Base-by-base conservation (phyloP, 75 land plant species). In the Gnetum montanum region DNA sequence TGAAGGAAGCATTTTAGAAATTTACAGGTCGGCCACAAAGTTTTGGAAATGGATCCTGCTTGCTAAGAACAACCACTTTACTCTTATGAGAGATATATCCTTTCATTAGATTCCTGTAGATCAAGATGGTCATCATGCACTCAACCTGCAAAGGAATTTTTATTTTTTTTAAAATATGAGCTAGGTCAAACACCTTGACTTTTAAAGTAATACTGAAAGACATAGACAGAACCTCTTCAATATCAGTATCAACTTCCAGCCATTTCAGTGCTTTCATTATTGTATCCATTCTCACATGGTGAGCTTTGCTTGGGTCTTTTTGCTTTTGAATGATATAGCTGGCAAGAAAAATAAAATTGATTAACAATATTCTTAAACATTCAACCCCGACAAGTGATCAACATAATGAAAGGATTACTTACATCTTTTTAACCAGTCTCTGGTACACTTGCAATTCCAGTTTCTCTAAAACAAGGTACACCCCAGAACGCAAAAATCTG, bases 61-160 rank as follows among this genome's bases (percentile, higher is more conserved):
- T 95, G 77, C 99, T 95, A 11, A 90, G 71, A 33, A 95, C 99
- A 12, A 80, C 86, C 18, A 95, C 99, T 68, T 90, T 86, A 60
- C 97, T 95, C 70, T 95, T 95, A 77, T 95, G 99, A 31, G 99
- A 88, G 56, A 95, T 86, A 43, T 94, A 94, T 6, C 98, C 99
- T 66, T 86, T 95, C 69, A 90, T 72, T 20, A 86, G 77, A 60
- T 85, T 89, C 65, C 86, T 86, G 73, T 83, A 75, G 30, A 90
- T 95, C 34, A 93, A 67, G 18, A 86, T 90, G 22, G 97, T 79
- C 83, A 95, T 69, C 37, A 86, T 78, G 49, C 99, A 95, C 48
- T 90, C 99, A 54, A 86, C 99, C 98, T 89, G 72, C 61, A 62
- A 52, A 34, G n/a, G n/a, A n/a, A n/a, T n/a, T n/a, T n/a, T n/a